Evolutionary conservation across 176 grass and related monocot genomes (phyloP), one percentile per base, ranked within the genome.

Genomic region (Paspalum vaginatum): DNA sequence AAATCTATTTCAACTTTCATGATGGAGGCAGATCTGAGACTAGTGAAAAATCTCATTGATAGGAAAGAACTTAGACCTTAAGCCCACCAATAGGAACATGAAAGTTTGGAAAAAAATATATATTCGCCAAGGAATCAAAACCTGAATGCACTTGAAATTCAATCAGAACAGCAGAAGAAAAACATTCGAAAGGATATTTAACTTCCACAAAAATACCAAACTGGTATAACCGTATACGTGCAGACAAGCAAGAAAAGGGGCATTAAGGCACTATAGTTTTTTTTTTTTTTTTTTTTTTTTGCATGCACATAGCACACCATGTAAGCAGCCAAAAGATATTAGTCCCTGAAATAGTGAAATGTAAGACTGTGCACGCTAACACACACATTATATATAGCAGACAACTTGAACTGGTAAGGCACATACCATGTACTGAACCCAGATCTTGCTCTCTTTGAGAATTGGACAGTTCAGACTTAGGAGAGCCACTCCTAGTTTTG

Each of bases 381-480:
- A 88, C 68, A 82, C 25, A 26, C 65, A 61, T 65, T 56, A 88
- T 25, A 68, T 56, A 88, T 25, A 68, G 21, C 67, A 51, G 58
- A 41, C 45, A 86, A 78, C 77, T 12, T 39, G 53, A 83, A 87
- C 72, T 82, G 42, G 63, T 76, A 89, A 83, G 53, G n/a, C 15
- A 68, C 84, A 82, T 94, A 98, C 95, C 95, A 88, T 81, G 64
- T 54, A 65, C 65, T 64, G 81, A 77, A 83, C 53, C 71, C 58
- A 87, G 67, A 37, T 98, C 92, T 89, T 86, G 89, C 68, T 95
- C 92, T 85, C 72, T 91, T 70, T 93, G 92, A 80, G 88, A 91
- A 79, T 85, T 92, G 39, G 90, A 85, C 49, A 87, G 78, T 89
- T 98, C 95, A 71, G 95, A 91, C 71, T 70, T 94, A 10, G 92